Base-by-base conservation (phyloP, 352 stramenopile genomes). In the Phytophthora boehmeriae region DNA sequence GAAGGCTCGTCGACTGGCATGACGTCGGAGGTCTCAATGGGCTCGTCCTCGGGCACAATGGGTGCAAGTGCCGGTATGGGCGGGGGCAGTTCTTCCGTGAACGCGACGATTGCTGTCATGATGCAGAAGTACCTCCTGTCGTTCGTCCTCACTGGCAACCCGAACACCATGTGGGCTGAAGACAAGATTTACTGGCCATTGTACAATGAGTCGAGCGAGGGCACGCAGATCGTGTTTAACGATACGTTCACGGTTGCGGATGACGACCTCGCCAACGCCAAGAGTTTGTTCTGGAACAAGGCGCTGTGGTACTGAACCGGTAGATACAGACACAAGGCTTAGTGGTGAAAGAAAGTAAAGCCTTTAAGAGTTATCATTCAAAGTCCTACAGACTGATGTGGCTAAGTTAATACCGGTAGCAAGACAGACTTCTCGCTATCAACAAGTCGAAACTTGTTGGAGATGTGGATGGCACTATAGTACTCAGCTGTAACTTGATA, bases 111-210 rank as follows among this genome's bases (percentile, higher is more conserved):
- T 13, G 64, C 59, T 14, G 38, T 54, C 34, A 59, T 42, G 58
- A 72, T 68, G 58, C 58, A 72, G 42, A 72, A 72, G 41, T 68
- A 72, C 27, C 57, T 68, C 0, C 14, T 72, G 23, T 68, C 63
- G 1, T 72, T 72, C 34, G 63, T 72, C 16, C 45, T 68, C n/a
- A 64, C 58, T 16, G 58, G 52, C 25, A 64, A 68, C 53, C 57
- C 58, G 5, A 72, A 68, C 57, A 50, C 57, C 1, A 47, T 57
- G 46, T 68, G 63, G 63, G 1, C 64, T 20, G 38, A 63, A 4
- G 58, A 68, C 64, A 68, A 72, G 27, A 52, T 71, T 19, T 71
- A 63, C 57, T 71, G 63, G 63, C 63, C 63, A 4, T 46, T 25
- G 6, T 67, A 58, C 47, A 66, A 63, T 32, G 63, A 67, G 27